Evolutionary conservation across 306 rosid genomes (phyloP).

Genomic region (Fragaria ananassa): DNA sequence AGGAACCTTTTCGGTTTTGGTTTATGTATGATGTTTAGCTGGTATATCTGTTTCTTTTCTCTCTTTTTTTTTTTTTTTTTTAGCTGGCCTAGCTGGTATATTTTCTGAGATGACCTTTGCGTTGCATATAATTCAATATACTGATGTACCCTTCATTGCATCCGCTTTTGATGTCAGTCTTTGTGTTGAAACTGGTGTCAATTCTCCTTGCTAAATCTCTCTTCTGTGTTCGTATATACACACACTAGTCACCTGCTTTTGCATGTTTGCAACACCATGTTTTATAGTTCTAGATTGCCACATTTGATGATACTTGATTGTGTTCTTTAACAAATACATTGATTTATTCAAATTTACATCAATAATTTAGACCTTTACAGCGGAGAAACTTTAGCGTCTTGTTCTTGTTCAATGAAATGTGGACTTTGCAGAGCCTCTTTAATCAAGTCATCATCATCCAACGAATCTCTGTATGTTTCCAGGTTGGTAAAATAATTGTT

Average conservation of each 20-base stretch:
- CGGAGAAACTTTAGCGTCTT: constrained; percentile 37
- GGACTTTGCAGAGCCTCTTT: constrained; percentile 75
- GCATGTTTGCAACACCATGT: not conserved
- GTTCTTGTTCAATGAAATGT: constrained; percentile 73
- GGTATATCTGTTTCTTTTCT: constrained; percentile 4
- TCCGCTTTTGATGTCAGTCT: not conserved
- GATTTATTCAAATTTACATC: too few species aligned
- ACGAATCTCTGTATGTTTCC: constrained; percentile 78
- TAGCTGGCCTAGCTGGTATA: constrained; percentile 23
- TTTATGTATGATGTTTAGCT: constrained; percentile 33
- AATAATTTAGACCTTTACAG: constrained; percentile 12
- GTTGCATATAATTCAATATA: constrained; percentile 47
- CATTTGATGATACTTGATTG: not conserved
- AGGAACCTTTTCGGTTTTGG: constrained; percentile 37
- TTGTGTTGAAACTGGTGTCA: not conserved
- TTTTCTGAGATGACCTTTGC: constrained; percentile 21
- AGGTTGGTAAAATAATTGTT: constrained; percentile 45
- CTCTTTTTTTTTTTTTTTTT: not conserved
- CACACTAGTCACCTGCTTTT: not conserved
- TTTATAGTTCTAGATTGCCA: not conserved
- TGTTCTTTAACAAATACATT: too few species aligned
- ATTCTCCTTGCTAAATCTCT: not conserved
- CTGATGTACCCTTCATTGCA: constrained; percentile 23
- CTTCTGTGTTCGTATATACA: not conserved
- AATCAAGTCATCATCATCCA: constrained; percentile 65